A percentile compares a stretch with the other conserved stretches of the same genome.
Evolutionary conservation across 2,329 filamentous ascomycete genomes (phyloP).

Genomic region (Xylariomycetidae sp.): DNA sequence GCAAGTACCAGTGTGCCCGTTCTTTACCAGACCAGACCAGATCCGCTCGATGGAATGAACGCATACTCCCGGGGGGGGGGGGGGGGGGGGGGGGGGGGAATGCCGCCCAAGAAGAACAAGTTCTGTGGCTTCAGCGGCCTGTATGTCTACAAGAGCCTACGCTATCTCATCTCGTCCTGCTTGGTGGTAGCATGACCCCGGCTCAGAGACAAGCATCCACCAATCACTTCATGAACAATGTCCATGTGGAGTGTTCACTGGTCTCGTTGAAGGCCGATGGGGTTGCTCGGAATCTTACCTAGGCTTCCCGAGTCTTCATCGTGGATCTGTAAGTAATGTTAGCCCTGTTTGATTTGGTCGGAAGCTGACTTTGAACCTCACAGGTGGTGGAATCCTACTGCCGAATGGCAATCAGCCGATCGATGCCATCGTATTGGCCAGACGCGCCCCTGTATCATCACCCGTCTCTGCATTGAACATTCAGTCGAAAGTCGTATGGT

Average conservation of each 20-base stretch:
- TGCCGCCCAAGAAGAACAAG: no score
- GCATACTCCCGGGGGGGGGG: no score
- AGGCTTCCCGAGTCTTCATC: slow-evolving; percentile 92
- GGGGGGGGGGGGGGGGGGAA: no score
- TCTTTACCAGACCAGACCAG: no score
- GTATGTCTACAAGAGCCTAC: no score
- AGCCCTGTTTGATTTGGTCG: not conserved
- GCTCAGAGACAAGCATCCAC: slow-evolving; percentile 93
- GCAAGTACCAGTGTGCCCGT: no score
- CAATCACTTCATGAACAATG: slow-evolving; percentile 92
- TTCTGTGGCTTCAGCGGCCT: no score
- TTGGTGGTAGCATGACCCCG: slow-evolving; percentile 96
- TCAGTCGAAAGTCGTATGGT: slow-evolving; percentile 96
- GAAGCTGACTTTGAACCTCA: slow-evolving; percentile 20
- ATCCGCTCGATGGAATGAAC: no score
- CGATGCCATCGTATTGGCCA: slow-evolving; percentile 93
- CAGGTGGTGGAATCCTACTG: slow-evolving; percentile 98
- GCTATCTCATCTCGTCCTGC: no score
- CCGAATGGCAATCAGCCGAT: slow-evolving; percentile 97
- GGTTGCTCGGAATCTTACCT: slow-evolving; percentile 90
- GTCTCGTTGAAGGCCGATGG: slow-evolving; percentile 95
- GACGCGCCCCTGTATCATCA: slow-evolving; percentile 88
- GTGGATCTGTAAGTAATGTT: slow-evolving; percentile 74
- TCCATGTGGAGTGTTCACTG: slow-evolving; percentile 91
- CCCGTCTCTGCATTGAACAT: slow-evolving; percentile 91